Evolutionary conservation across 495 filamentous ascomycete species (phyloP), one percentile per base, ranked within the genome.

Genomic region (Penicillium psychrofluorescens): DNA sequence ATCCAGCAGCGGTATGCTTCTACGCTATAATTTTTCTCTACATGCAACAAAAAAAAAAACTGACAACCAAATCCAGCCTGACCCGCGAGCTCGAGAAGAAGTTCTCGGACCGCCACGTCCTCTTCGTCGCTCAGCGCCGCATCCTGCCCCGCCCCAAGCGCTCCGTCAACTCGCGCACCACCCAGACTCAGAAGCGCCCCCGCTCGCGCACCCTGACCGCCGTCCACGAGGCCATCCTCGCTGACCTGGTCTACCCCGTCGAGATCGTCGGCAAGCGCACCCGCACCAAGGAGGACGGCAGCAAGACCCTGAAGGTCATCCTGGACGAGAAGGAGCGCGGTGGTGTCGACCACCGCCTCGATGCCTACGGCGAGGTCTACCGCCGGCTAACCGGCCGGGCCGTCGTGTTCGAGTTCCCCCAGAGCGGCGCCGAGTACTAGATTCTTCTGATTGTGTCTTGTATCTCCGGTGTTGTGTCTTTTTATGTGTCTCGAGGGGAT

Each of bases 71-170:
- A 14, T 35, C 10, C 61, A 97, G 92, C 64, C 84, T 98, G 57
- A 97, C 92, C 74, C 92, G 92, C 72, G 92, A 98, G 81, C 90
- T 98, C 62, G 92, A 98, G 81, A 97, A 98, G 88, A 98, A 97
- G 79, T 98, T 98, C 87, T 95, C 92, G 55, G 92, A 97, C 81
- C 91, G 92, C 73, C 92, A 98, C 75, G 92, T 98, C 70, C 81
- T 98, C 66, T 88, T 98, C 83, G 82, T 98, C 53, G 92, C 91
- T 59, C 90, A 91, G 64, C 92, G 92, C 80, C 91, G 92, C 71
- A 98, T 98, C 66, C 86, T 98, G 44, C 90, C 92, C 64, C 87
- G 88, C 61, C 92, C 92, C 64, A 95, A 95, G 81, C 92, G 92
- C 62, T 90, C 86, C 69, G 84, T 79, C 77, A 90, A 88, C 78